Base-by-base conservation (phyloP, 2,329 filamentous ascomycete genomes). In the Aspergillus fijiensis region DNA sequence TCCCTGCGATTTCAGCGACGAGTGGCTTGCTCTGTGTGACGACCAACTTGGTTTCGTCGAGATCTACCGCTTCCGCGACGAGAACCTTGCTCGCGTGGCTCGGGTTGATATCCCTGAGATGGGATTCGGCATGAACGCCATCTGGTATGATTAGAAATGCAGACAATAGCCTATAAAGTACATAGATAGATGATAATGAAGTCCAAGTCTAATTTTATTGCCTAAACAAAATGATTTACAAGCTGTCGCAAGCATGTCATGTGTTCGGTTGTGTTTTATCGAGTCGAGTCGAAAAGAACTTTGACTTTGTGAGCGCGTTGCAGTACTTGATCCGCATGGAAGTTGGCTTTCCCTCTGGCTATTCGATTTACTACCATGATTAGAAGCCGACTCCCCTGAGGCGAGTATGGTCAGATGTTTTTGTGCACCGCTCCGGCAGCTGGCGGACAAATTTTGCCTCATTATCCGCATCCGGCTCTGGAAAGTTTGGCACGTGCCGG, bases 41-140 rank as follows among this genome's bases (percentile, higher is more conserved):
- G 92, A 96, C 71, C 89, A 96, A 79, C 86, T 92, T 67, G 92
- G 92, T 5, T 94, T 89, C 79, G 78, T 96, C 21, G 92, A 96
- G 79, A 90, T 96, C 59, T 96, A 96, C 74, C 83, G 91, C 57
- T 96, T 91, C 90, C 83, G 89, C 65, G 88, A 92, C 60, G 91
- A 95, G 81, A 91, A 89, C 67, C 77, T 96, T 56, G 88, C 86
- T 2, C 81, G 91, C 3, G 91, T 96, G 7, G 91, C 91, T 16
- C 83, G 90, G 63, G 81, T 90, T 63, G 87, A 91, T 67, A 87
- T 96, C 42, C 87, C 87, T 5, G 92, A 96, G 79, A 90, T 90
- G n/a, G 92, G 92, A 1, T 96, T 96, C 74, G 91, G 91, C 1
- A 96, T 96, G 92, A 96, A 96, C 77, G 91, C 91, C n/a, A 92